phyloP scores from a whole-genome alignment of 2,329 filamentous ascomycete genomes.

The Stagonosporopsis cucurbitacearum region DNA sequence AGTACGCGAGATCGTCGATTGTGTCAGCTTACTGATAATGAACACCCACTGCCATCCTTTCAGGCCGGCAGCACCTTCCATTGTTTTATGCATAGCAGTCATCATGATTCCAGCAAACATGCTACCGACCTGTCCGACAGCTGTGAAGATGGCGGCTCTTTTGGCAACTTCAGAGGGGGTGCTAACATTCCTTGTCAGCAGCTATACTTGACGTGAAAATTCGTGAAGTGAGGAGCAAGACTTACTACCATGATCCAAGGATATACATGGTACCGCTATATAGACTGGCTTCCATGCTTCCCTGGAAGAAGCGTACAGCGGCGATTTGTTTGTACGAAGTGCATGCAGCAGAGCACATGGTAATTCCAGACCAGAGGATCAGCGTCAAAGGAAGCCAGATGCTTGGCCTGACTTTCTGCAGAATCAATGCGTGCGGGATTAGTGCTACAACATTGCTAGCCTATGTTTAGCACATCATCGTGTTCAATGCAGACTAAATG shows the following conservation, averaged over 20 bases:
- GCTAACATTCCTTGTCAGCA: conserved; percentile 5
- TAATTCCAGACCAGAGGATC: conserved; percentile 32
- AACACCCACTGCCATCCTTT: conserved; percentile 39
- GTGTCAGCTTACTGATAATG: conserved; percentile 21
- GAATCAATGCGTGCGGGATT: conserved; percentile 30
- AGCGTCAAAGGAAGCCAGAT: conserved; percentile 35
- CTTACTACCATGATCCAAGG: conserved; percentile 38
- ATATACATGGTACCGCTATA: conserved; percentile 35
- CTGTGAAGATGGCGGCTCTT: conserved; percentile 34
- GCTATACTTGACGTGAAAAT: no score
- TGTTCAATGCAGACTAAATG: no score
- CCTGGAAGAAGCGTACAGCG: conserved; percentile 32
- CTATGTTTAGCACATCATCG: background rate
- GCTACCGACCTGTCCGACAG: conserved; percentile 30
- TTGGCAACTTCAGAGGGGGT: conserved; percentile 36
- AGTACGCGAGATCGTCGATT: background rate
- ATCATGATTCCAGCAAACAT: conserved; percentile 40
- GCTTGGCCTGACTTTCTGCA: conserved; percentile 32
- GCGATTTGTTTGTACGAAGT: conserved; percentile 22
- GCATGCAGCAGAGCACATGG: conserved; percentile 36
- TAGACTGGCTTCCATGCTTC: conserved; percentile 29
- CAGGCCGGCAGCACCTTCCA: conserved; percentile 26
- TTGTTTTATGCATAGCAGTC: conserved; percentile 34
- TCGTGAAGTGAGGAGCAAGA: background rate
- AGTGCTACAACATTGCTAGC: conserved; percentile 29